Percentiles rank a stretch among this genome's conserved stretches.
phyloP scores from a whole-genome alignment of 2,329 filamentous ascomycete genomes.

The Ilyonectria robusta region DNA sequence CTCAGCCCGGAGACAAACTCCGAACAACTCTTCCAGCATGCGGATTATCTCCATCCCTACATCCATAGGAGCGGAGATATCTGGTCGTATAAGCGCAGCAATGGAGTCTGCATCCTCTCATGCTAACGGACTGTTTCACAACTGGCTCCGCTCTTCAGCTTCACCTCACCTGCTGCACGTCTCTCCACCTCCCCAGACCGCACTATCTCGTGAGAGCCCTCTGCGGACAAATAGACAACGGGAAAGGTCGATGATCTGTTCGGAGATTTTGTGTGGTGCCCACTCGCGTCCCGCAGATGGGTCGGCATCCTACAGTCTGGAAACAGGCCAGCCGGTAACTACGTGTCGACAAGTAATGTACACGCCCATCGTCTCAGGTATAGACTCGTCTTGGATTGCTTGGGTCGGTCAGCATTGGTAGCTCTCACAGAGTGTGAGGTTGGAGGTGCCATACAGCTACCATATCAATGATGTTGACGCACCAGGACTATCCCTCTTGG shows the following conservation, averaged over 20 bases:
- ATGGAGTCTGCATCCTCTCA: slow-evolving; percentile 1
- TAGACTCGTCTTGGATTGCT: no score
- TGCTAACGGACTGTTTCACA: slow-evolving; percentile 17
- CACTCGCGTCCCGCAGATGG: neutral
- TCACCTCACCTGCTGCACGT: neutral
- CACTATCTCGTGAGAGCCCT: slow-evolving; percentile 4
- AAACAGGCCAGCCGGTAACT: no score
- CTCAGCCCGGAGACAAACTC: neutral
- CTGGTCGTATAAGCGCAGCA: neutral
- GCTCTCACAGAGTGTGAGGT: no score
- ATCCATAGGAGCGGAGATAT: neutral
- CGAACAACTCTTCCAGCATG: neutral
- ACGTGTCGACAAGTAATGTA: no score
- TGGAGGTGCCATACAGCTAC: no score
- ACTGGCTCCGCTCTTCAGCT: slow-evolving; percentile 6
- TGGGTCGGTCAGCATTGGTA: no score
- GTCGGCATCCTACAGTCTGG: neutral
- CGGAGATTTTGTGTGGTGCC: neutral
- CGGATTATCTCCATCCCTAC: neutral
- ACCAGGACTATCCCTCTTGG: no score
- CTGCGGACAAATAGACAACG: neutral
- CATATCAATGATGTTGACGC: no score
- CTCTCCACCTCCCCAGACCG: slow-evolving; percentile 4
- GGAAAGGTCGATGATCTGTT: neutral
- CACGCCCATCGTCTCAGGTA: no score